These are phyloP conservation scores for Umbellularia californica DNA, from an alignment of 164 flowering plant genomes.

Conservation along the genomic window DNA sequence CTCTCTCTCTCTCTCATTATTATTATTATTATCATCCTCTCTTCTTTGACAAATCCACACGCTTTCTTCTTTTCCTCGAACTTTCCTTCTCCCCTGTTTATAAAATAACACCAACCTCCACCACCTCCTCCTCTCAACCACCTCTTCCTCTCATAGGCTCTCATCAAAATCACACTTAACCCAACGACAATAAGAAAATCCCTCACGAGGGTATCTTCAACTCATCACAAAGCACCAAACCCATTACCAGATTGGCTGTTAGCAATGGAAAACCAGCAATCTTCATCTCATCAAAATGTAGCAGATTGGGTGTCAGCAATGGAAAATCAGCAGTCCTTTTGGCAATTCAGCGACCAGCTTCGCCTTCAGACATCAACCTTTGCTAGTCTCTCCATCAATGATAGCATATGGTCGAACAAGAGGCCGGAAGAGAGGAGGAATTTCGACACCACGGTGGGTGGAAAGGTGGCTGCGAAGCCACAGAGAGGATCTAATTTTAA, in stretches of 20 bases:
- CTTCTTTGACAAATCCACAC: slow-evolving; percentile 47
- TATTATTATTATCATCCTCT: background rate
- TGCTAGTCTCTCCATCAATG: slow-evolving; percentile 61
- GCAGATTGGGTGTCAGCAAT: slow-evolving; percentile 15
- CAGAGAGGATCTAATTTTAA: slow-evolving; percentile 22
- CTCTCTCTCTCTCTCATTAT: background rate
- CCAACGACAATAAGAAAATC: background rate
- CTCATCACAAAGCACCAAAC: background rate
- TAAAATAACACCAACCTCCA: background rate
- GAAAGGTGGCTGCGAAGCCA: slow-evolving; percentile 17
- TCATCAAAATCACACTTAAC: background rate
- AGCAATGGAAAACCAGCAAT: background rate
- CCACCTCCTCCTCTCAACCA: background rate
- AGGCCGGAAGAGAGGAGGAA: slow-evolving; percentile 52
- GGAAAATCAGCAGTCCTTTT: slow-evolving; percentile 74
- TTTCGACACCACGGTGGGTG: slow-evolving; percentile 61
- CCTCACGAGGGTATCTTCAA: background rate
- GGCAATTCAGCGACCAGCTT: slow-evolving; percentile 88
- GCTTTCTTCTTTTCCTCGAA: slow-evolving; percentile 39
- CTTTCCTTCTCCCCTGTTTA: slow-evolving; percentile 14
- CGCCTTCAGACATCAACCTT: slow-evolving; percentile 46
- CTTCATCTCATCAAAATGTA: too few relatives aligned
- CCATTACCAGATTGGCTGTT: background rate
- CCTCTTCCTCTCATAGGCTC: background rate
- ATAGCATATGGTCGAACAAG: slow-evolving; percentile 67